phyloP scores from a whole-genome alignment of 2,329 filamentous ascomycete species.

The Colletotrichum simmondsii region DNA sequence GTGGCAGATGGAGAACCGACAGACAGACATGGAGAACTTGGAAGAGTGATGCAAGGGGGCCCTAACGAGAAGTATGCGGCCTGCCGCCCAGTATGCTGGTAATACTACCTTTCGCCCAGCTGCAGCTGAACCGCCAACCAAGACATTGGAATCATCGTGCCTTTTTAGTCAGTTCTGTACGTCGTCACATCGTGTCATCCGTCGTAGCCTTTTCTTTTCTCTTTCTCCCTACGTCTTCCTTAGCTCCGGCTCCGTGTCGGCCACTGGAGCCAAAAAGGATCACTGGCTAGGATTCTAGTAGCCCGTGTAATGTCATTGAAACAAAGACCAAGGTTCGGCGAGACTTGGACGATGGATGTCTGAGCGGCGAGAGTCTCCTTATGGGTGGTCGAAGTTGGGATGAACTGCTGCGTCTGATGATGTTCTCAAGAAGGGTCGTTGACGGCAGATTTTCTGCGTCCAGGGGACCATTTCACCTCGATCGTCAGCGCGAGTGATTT shows the following conservation, averaged over 20 bases:
- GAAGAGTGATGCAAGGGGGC: not conserved
- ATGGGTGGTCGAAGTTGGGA: not conserved
- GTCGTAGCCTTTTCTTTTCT: not conserved
- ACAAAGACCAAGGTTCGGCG: not conserved
- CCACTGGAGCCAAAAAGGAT: not conserved
- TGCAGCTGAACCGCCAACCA: slow-evolving; percentile 6
- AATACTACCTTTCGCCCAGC: not conserved
- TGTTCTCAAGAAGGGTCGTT: not conserved
- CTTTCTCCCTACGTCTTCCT: not conserved
- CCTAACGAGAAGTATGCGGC: not conserved
- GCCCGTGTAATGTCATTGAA: not conserved
- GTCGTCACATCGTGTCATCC: not conserved
- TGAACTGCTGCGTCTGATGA: not conserved
- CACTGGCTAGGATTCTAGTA: not conserved
- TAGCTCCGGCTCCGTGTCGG: not conserved
- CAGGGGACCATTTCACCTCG: not conserved
- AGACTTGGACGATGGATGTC: not conserved
- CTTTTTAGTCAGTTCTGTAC: not conserved
- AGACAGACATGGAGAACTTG: not conserved
- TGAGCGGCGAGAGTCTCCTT: not conserved
- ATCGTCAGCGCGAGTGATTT: not conserved
- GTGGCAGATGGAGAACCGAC: not conserved
- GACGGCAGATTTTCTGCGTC: not conserved
- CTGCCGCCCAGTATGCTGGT: not conserved
- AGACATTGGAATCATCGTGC: slow-evolving; percentile 17